Evolutionary conservation across 768 basidiomycete species (phyloP), one percentile per base, ranked within the genome.

Genomic region (Kwoniella sp.): DNA sequence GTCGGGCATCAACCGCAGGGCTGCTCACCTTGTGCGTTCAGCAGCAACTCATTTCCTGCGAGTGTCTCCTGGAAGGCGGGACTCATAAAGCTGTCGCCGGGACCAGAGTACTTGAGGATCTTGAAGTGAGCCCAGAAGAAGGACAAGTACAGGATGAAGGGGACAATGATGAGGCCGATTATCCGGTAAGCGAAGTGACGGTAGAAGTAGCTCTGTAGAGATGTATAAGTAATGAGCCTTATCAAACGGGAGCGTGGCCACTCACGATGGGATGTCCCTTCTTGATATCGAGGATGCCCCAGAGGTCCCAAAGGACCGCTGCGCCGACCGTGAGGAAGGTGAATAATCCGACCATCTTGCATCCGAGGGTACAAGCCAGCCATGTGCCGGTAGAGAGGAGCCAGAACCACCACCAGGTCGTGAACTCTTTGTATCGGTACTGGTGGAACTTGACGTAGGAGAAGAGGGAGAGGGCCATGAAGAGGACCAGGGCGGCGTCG

Each of bases 1-100:
- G n/a, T n/a, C n/a, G n/a, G n/a, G 34, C 27, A 42, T 7, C 23
- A 22, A 39, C 4, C n/a, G 11, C 33, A 12, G 0, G 15, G n/a
- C 26, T 7, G 60, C 79, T 50, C 62, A 91, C 93, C 93, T 77
- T 92, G 86, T 60, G 89, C 87, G 67, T 89, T 89, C 57, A 96
- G 71, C 50, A 96, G 76, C 75, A 99, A 79, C 67, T 98, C 91
- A 62, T 95, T 99, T 26, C 90, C 91, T 19, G 79, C 75, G 44
- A 99, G 78, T 15, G 91, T 95, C 76, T 98, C 91, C 76, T 99
- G 95, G 83, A 99, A 99, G 4, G 84, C 85, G 5, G 95, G 92
- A 70, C 87, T 90, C 95, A 98, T 98, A 78, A 98, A 99, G 32
- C 80, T 79, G 68, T 98, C 95, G 5, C 95, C 95, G 27, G 91